A percentile compares a stretch with the other conserved stretches of the same genome.
These are phyloP conservation scores for Parafenestella ontariensis DNA, from an alignment of 2,329 filamentous ascomycete species.

Conservation along the genomic window DNA sequence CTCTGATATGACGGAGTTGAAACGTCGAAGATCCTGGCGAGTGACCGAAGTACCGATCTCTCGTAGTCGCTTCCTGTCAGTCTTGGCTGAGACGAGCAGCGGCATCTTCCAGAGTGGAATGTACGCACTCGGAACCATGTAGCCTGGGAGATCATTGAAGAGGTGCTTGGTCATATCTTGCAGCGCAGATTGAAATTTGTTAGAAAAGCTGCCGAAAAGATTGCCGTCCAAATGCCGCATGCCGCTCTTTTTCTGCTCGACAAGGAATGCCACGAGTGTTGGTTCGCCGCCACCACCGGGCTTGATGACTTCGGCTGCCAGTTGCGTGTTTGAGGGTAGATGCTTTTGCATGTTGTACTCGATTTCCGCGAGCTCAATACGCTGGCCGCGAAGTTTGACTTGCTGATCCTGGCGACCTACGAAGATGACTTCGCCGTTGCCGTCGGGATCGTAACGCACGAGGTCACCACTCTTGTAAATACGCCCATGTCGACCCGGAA, in stretches of 20 bases:
- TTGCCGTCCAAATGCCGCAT: slow-evolving; percentile 42
- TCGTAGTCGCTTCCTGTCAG: slow-evolving; percentile 43
- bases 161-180: slow-evolving; percentile 40
- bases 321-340: slow-evolving; percentile 44
- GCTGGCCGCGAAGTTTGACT: slow-evolving; percentile 52
- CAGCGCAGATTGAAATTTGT: slow-evolving; percentile 36
- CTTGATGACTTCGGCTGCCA: slow-evolving; percentile 60
- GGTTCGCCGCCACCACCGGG: slow-evolving; percentile 39
- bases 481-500: slow-evolving; percentile 59
- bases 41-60: slow-evolving; percentile 43
- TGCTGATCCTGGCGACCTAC: slow-evolving; percentile 48
- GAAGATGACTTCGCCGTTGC: slow-evolving; percentile 45
- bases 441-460: slow-evolving; percentile 59
- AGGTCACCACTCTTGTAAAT: slow-evolving; percentile 46
- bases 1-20: slow-evolving; percentile 38
- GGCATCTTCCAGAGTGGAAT: slow-evolving; percentile 48
- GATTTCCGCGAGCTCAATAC: slow-evolving; percentile 49
- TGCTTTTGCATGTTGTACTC: slow-evolving; percentile 52
- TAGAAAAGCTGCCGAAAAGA: slow-evolving; percentile 41
- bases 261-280: slow-evolving; percentile 44
- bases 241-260: slow-evolving; percentile 38
- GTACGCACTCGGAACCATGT: slow-evolving; percentile 48
- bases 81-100: slow-evolving; percentile 45
- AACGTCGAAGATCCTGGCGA: slow-evolving; percentile 40
- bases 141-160: slow-evolving; percentile 37